Base-by-base conservation (phyloP, 345 rosid species). In the Populus alba region DNA sequence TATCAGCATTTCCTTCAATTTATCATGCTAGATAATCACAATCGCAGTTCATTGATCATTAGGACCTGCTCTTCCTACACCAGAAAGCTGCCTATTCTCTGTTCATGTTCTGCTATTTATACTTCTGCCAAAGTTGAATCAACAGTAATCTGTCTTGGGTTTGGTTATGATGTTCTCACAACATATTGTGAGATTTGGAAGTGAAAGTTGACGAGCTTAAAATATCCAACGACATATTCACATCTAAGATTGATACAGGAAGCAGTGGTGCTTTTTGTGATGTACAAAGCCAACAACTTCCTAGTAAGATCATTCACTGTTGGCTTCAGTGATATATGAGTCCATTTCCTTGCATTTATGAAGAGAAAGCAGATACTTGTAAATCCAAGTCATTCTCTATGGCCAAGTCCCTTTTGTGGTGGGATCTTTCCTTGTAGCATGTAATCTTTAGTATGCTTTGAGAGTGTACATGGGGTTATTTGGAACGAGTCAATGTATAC, bases 401-500 rank as follows among this genome's bases (percentile, higher is more conserved):
- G 76, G 78, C 78, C 43, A 51, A 18, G 39, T 66, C 72, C 47
- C 75, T 77, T 55, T 33, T 16, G 53, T 78, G 69, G 62, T 80
- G 72, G 66, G 75, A 73, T 49, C 37, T 51, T 66, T 75, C 70
- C 18, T 73, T 70, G 81, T 59, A 73, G 76, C 51, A 71, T 77
- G 82, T 78, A 62, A 51, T 85, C 81, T 51, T 73, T 77, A 41
- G 70, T 68, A 75, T 71, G 83, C 75, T 80, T 78, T 80, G 79
- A 74, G 68, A 59, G 75, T 85, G 86, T 87, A 83, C 70, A 87
- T 85, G 85, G 59, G 77, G 71, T 79, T 81, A 78, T 76, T 68
- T 68, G 18, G 68, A 78, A 75, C 76, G 59, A 76, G 73, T 72
- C 77, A 55, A 71, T 81, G 74, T 77, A 85, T 77, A 79, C 79